Conservation (phyloP, 495 filamentous ascomycete genomes). For the Annulohypoxylon moriforme region DNA sequence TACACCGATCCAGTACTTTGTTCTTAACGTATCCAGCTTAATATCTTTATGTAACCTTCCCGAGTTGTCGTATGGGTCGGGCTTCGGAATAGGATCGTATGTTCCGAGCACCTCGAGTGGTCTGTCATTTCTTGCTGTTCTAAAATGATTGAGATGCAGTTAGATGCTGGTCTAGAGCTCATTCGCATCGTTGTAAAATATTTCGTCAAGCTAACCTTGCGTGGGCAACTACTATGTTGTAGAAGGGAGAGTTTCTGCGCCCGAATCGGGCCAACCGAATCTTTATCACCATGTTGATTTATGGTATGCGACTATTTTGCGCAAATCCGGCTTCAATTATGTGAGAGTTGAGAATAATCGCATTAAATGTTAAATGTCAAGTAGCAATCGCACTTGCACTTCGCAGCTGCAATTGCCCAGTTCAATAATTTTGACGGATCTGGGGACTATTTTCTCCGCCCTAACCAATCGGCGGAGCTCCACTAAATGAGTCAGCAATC, state of each 20-base stretch:
- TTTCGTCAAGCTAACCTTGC: conserved; percentile 74
- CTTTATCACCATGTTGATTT: conserved; percentile 82
- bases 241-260: conserved; percentile 83
- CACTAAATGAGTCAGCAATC: conserved; percentile 12
- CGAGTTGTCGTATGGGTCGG: conserved; percentile 71
- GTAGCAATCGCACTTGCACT: conserved; percentile 1
- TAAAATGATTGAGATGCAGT: conserved; percentile 35
- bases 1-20: conserved; percentile 96
- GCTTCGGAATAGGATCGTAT: conserved; percentile 89
- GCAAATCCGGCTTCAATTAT: not conserved
- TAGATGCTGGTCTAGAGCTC: not conserved
- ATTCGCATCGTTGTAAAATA: not conserved
- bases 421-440: conserved; percentile 46
- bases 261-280: conserved; percentile 96
- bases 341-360: conserved; percentile 3
- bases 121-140: conserved; percentile 82
- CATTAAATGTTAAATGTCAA: conserved; percentile 4
- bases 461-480: conserved; percentile 31
- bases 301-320: not conserved
- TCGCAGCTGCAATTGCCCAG: not conserved
- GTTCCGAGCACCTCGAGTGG: conserved; percentile 96
- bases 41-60: conserved; percentile 87
- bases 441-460: conserved; percentile 49
- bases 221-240: conserved; percentile 96
- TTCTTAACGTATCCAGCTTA: conserved; percentile 80